Base-by-base conservation (phyloP, 2,329 filamentous ascomycete species). In the Alternaria novae-zelandiae region DNA sequence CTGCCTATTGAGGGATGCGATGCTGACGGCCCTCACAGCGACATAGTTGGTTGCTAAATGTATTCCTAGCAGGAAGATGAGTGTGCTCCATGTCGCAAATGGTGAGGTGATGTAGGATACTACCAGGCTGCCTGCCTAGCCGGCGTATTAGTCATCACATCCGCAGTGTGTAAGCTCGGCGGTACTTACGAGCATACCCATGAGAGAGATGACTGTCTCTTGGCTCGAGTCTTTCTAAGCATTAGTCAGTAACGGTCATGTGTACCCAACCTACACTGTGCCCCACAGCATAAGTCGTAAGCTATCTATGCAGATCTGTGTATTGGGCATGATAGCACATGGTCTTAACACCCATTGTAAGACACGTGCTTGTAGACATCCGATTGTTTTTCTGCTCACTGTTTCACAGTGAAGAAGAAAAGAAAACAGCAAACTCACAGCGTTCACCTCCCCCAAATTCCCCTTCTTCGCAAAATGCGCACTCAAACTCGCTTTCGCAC, bases 381-480 rank as follows among this genome's bases (percentile, higher is more conserved):
- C 36, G 36, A 41, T 5, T 41, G 3, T n/a, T 41, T 23, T 28
- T 32, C 17, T 32, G n/a, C 17, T 51, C 28, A 11, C 17, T 10
- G 21, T 12, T 11, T 43, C 23, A 21, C 23, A n/a, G 23, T 5
- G 9, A 45, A 45, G 17, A 28, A 20, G 20, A 32, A 20, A 44
- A 44, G 23, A 54, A 57, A 11, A 54, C 11, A 15, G 11, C 20
- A 23, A 44, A 83, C 86, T 75, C 74, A 88, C 87, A 60, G 95
- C 94, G 81, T 97, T 98, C 60, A 99, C 85, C 79, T 98, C 95
- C 2, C 93, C 95, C 47, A 98, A 82, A 78, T 97, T 98, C 41
- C 93, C 92, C 76, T 89, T 89, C 69, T 86, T 88, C 9, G 95
- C 94, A 83, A 99, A 98, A 81, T 99, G 96, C 11, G 93, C 91